Evolutionary conservation across 2,329 filamentous ascomycete genomes (phyloP).

Genomic region (Hortaea werneckii): DNA sequence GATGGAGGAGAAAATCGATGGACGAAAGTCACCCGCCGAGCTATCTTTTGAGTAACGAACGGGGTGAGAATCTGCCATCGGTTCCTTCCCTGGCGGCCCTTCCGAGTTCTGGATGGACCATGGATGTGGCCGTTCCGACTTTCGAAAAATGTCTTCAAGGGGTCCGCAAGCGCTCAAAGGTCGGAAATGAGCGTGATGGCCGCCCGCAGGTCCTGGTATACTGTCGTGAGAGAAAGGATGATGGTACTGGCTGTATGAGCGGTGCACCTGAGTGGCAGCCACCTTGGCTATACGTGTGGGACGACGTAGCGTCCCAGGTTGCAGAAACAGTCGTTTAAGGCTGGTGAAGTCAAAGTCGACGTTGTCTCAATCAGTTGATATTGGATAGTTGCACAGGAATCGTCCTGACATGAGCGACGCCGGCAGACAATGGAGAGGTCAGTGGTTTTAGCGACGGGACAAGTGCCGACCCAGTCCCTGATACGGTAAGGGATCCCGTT

Average conservation of each 20-base stretch:
- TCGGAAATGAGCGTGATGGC: too few species aligned
- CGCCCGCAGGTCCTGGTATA: too few species aligned
- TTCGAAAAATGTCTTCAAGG: slow-evolving; percentile 3
- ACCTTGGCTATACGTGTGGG: slow-evolving; percentile 19
- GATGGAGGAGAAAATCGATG: not conserved
- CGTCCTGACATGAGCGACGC: too few species aligned
- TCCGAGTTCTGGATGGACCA: slow-evolving; percentile 20
- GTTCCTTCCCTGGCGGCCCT: slow-evolving; percentile 21
- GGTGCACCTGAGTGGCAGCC: slow-evolving; percentile 21
- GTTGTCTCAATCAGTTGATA: too few species aligned
- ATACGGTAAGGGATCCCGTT: too few species aligned
- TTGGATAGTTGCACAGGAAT: too few species aligned
- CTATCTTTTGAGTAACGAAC: slow-evolving; percentile 16
- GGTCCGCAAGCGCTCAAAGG: too few species aligned
- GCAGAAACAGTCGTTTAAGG: too few species aligned
- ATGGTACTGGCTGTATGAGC: slow-evolving; percentile 11
- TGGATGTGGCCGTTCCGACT: slow-evolving; percentile 18
- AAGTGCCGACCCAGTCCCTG: too few species aligned
- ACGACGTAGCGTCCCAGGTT: slow-evolving; percentile 15
- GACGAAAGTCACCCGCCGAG: slow-evolving; percentile 10
- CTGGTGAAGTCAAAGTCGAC: too few species aligned
- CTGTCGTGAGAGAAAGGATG: slow-evolving; percentile 8
- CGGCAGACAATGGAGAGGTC: too few species aligned
- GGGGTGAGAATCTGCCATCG: slow-evolving; percentile 24
- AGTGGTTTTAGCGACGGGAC: too few species aligned